These are phyloP conservation scores for Trifolium subterraneum DNA, from an alignment of 306 rosid genomes.

Conservation along the genomic window DNA sequence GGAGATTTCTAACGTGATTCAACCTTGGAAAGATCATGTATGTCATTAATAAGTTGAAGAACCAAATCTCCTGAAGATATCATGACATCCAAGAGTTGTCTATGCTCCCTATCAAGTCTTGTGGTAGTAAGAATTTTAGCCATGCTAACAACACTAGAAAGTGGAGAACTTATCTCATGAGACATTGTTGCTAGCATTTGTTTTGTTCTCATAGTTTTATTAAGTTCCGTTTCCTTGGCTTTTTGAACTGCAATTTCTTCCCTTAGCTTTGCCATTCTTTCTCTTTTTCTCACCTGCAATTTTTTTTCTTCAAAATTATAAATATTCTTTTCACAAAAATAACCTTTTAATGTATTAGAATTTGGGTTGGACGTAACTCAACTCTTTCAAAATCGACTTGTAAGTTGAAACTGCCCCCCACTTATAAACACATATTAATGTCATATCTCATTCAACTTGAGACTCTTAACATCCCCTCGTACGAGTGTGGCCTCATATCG, in stretches of 20 bases:
- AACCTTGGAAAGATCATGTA: constrained; percentile 96
- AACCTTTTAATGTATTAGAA: neutral
- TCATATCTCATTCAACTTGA: neutral
- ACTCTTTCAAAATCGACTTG: neutral
- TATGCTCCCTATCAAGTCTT: constrained; percentile 88
- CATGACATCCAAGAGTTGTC: constrained; percentile 82
- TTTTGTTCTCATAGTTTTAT: constrained; percentile 95
- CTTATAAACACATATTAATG: neutral
- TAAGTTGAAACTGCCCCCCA: neutral
- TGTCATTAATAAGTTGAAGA: constrained; percentile 93
- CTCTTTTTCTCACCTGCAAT: constrained; percentile 86
- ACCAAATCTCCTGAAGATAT: constrained; percentile 97
- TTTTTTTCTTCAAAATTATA: constrained; percentile 30
- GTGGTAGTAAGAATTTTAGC: constrained; percentile 90
- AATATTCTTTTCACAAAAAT: constrained; percentile 24
- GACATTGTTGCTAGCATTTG: constrained; percentile 99
- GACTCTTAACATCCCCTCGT: neutral
- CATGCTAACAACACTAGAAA: constrained; percentile 95
- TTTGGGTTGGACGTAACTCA: neutral
- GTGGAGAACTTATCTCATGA: constrained; percentile 94
- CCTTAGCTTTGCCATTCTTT: constrained; percentile 85
- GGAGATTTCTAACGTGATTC: constrained; percentile 77
- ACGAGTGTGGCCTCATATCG: neutral
- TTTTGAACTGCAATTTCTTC: constrained; percentile 92
- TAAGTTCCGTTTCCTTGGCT: constrained; percentile 91